phyloP scores from a whole-genome alignment of 164 flowering plant species.

The Protea cynaroides region DNA sequence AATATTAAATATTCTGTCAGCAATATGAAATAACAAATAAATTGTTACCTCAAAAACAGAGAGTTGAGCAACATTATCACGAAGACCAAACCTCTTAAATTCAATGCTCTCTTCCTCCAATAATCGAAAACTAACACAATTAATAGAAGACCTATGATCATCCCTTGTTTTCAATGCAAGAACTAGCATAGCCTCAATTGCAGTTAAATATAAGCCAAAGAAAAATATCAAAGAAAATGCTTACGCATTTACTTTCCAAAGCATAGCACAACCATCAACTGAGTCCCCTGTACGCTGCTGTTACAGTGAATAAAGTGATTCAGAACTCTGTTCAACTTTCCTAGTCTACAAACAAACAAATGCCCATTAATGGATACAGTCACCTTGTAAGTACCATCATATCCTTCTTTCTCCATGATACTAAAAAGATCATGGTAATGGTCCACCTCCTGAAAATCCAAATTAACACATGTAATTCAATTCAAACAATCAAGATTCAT shows the following conservation, averaged over 20 bases:
- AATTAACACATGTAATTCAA: constrained; percentile 1
- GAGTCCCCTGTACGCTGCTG: constrained; percentile 59
- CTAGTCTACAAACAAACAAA: too few relatives aligned
- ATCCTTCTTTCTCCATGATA: constrained; percentile 41
- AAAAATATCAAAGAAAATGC: constrained; percentile 3
- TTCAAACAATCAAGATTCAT: background rate
- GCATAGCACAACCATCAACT: constrained; percentile 66
- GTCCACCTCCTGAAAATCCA: constrained; percentile 49
- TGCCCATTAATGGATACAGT: background rate
- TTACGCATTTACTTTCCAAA: constrained; percentile 57
- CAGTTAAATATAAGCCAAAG: background rate
- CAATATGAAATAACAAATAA: background rate
- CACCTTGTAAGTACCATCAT: constrained; percentile 49
- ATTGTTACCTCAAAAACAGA: constrained; percentile 49
- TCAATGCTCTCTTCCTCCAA: constrained; percentile 43
- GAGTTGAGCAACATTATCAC: constrained; percentile 64
- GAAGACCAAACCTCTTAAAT: constrained; percentile 41
- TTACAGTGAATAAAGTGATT: constrained; percentile 14
- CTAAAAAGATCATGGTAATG: constrained; percentile 35
- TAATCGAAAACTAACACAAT: constrained; percentile 34
- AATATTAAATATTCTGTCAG: background rate
- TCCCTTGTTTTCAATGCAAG: background rate
- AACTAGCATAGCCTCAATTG: background rate
- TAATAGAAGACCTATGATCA: constrained; percentile 1
- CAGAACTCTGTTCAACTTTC: constrained; percentile 1